Conservation (phyloP, 805 yeast genomes). For the Saturnispora silvae region DNA sequence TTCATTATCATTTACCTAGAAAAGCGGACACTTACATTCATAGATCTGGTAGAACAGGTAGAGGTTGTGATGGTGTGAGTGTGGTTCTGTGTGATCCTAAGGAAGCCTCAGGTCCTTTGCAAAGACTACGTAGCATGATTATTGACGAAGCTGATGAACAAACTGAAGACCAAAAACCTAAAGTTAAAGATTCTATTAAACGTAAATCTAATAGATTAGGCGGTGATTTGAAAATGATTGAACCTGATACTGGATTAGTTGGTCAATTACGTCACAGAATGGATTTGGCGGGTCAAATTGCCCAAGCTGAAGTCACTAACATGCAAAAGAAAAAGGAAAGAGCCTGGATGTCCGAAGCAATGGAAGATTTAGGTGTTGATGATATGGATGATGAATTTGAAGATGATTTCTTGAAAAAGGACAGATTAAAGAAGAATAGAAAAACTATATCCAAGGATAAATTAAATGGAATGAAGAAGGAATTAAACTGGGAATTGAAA, state of each 20-base stretch:
- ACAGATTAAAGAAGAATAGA: conserved; percentile 43
- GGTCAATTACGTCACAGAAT: conserved; percentile 62
- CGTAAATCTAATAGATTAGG: conserved; percentile 24
- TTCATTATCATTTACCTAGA: conserved; percentile 91
- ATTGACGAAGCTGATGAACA: too few relatives aligned
- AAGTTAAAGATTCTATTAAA: too few relatives aligned
- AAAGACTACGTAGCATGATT: conserved; percentile 54
- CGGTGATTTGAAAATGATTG: conserved; percentile 51
- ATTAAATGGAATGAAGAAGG: conserved; percentile 33
- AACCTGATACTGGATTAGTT: conserved; percentile 67
- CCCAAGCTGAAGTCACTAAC: conserved; percentile 56
- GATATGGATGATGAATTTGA: conserved; percentile 52
- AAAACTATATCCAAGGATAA: conserved; percentile 45
- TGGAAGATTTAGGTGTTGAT: conserved; percentile 84
- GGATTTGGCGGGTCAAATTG: conserved; percentile 57
- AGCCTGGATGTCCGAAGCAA: conserved; percentile 81
- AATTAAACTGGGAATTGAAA: conserved; percentile 42
- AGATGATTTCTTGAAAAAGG: conserved; percentile 55
- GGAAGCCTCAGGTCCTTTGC: conserved; percentile 82
- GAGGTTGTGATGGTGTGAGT: conserved; percentile 91
- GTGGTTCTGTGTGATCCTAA: conserved; percentile 88
- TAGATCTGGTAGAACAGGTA: conserved; percentile 96
- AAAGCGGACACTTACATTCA: conserved; percentile 92
- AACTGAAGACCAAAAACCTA: too few relatives aligned
- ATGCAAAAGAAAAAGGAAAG: conserved; percentile 51